Base-by-base conservation (phyloP, 176 grass and related monocot genomes). In the Melocanna baccifera region DNA sequence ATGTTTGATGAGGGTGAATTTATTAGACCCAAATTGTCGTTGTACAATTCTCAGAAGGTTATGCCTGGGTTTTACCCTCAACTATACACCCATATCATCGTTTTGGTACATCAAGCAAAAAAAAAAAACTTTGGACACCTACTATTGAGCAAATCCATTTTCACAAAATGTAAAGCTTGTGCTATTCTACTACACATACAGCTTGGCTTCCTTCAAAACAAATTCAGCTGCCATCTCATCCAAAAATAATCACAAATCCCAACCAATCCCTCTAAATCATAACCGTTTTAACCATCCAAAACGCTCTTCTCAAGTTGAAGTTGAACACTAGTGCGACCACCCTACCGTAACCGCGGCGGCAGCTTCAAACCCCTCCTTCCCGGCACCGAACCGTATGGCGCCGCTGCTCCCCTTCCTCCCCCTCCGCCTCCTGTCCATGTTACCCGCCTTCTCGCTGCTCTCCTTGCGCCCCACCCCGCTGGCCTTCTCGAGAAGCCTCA, bases 311-410 rank as follows among this genome's bases (percentile, higher is more conserved):
- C 41, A 79, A 16, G 2, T 12, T 57, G n/a, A 19, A 55, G 42
- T 10, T 14, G 9, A 1, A 20, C 26, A n/a, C 29, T 59, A 91
- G 67, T 84, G 89, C 8, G 83, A 94, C 69, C 82, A 90, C 0
- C 79, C 82, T 6, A 87, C 80, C 1, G 26, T 50, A 36, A 75
- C 74, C 42, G 80, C 19, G 3, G 80, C 19, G 3, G 66, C 80
- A 14, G 86, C 43, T 83, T 89, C 80, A 28, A 85, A 81, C 29
- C 86, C 86, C 1, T 87, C 79, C 76, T 91, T 91, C 59, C 86
- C 83, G 69, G 53, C 86, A 76, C 50, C 79, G 40, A 87, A 87
- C 69, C 88, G 78, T 43, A 91, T 78, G 73, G 52, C 67, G 16
- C 84, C 84, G n/a, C 34, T 79, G 71, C 79, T 94, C 39, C 76